Evolutionary conservation across 2,329 filamentous ascomycete genomes (phyloP), one percentile per base, ranked within the genome.

Genomic region (Microsporum audouinii): DNA sequence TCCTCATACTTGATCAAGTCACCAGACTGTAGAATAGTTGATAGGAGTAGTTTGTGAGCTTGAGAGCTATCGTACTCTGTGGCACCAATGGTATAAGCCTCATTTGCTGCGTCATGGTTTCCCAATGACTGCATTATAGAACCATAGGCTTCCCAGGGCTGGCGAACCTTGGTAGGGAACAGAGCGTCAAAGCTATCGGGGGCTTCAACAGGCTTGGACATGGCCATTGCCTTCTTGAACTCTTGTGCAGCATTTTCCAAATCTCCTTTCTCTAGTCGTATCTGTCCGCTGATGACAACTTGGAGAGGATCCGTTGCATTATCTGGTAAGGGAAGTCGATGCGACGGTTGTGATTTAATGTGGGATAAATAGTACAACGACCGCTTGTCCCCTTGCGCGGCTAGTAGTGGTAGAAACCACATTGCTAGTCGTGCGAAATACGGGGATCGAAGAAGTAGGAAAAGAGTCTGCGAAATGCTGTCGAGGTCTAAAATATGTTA

Each of bases 1-100:
- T 71, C 64, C 63, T 75, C 73, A 58, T 75, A 75, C 38, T 59
- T 58, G 2, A 71, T 67, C 49, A 66, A 61, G 38, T 71, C 64
- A 1, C 66, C 64, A 36, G 65, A 51, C n/a, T 66, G 63, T 60
- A 70, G 63, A 62, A 67, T 64, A 2, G 66, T 17, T 3, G 59
- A 60, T 2, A 72, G 71, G 1, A 70, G 51, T 23, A 73, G 60
- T 7, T 29, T 47, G 51, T 58, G 61, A 1, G 72, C 68, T 1
- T 57, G 31, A 2, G 69, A 66, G 17, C 73, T 69, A n/a, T 71
- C 64, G 56, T 70, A 75, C 27, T 70, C 63, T 12, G 67, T 8
- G 1, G 72, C 72, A 2, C 69, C 72, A 5, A 65, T 57, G 4
- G 62, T 63, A 6, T 70, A 60, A 5, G 70, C 68, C 29, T 68